Evolutionary conservation across 495 filamentous ascomycete species (phyloP).

Genomic region (Penicillium turbatum): DNA sequence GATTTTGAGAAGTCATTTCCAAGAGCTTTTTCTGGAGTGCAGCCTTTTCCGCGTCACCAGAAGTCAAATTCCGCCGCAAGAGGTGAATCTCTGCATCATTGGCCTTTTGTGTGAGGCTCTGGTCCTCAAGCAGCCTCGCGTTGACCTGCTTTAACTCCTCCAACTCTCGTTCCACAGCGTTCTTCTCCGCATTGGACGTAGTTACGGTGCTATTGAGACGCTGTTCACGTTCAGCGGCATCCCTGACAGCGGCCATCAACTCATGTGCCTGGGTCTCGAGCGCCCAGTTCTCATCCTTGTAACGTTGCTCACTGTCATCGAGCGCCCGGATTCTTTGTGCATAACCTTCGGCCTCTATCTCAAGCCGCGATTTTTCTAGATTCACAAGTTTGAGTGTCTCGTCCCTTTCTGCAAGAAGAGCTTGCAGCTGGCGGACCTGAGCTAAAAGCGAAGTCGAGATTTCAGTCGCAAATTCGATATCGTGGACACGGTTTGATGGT

Average conservation of each 20-base stretch:
- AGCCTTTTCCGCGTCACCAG: slow-evolving; percentile 68
- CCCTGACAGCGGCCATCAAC: slow-evolving; percentile 61
- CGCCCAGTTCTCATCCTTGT: slow-evolving; percentile 98
- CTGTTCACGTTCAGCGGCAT: slow-evolving; percentile 72
- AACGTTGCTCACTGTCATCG: slow-evolving; percentile 89
- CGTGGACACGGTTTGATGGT: slow-evolving; percentile 75
- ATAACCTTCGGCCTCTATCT: slow-evolving; percentile 75
- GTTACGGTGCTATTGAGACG: slow-evolving; percentile 69
- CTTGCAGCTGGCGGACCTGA: slow-evolving; percentile 85
- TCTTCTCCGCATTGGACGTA: slow-evolving; percentile 68
- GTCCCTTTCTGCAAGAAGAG: slow-evolving; percentile 76
- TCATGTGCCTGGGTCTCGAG: slow-evolving; percentile 88
- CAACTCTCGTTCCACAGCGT: slow-evolving; percentile 68
- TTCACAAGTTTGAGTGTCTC: slow-evolving; percentile 73
- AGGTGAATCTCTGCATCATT: slow-evolving; percentile 82
- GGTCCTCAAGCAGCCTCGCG: slow-evolving; percentile 75
- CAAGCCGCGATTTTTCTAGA: slow-evolving; percentile 69
- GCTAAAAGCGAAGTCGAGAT: slow-evolving; percentile 86
- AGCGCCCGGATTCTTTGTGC: slow-evolving; percentile 71
- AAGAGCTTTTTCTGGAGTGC: slow-evolving; percentile 76
- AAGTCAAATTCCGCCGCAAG: slow-evolving; percentile 67
- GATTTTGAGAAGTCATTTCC: slow-evolving; percentile 80
- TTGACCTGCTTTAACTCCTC: slow-evolving; percentile 80
- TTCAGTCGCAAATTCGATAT: slow-evolving; percentile 94
- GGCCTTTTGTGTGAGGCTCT: slow-evolving; percentile 67